Conservation (phyloP, 106 monocot genomes). For the Phalaenopsis equestris region DNA sequence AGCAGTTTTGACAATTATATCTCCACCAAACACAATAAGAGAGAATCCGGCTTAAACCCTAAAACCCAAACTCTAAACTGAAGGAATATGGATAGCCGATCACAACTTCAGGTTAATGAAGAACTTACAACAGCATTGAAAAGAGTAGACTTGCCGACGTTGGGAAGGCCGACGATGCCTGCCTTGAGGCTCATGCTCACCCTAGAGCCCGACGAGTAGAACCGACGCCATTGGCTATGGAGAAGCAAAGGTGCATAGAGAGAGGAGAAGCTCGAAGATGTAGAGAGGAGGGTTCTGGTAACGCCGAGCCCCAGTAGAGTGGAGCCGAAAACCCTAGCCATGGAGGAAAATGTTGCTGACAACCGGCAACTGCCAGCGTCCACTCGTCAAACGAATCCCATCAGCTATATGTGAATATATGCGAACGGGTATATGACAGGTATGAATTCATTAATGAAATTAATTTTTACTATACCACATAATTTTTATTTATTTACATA, state of each 20-base stretch:
- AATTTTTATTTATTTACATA: too few species aligned
- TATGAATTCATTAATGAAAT: too few species aligned
- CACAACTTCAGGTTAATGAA: not conserved
- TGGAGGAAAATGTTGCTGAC: not conserved
- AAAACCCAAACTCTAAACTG: not conserved
- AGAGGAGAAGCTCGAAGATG: constrained; percentile 4
- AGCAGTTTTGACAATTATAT: not conserved
- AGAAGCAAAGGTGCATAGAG: constrained; percentile 20
- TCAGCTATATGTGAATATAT: too few species aligned
- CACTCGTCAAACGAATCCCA: not conserved
- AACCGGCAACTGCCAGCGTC: not conserved
- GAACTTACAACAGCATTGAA: constrained; percentile 88
- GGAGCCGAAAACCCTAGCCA: constrained; percentile 39
- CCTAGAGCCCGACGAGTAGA: constrained; percentile 46
- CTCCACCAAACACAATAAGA: not conserved
- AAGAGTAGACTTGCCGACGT: constrained; percentile 94
- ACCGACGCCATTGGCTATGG: constrained; percentile 39
- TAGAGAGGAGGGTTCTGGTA: constrained; percentile 1
- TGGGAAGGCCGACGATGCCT: constrained; percentile 94
- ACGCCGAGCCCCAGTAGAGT: constrained; percentile 22
- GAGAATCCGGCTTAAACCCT: not conserved
- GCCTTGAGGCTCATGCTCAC: constrained; percentile 91
- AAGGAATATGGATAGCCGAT: not conserved
- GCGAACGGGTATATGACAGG: too few species aligned
- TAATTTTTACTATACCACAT: too few species aligned